These are phyloP conservation scores for Cicer cuneatum DNA, from an alignment of 306 rosid species.

Conservation along the genomic window DNA sequence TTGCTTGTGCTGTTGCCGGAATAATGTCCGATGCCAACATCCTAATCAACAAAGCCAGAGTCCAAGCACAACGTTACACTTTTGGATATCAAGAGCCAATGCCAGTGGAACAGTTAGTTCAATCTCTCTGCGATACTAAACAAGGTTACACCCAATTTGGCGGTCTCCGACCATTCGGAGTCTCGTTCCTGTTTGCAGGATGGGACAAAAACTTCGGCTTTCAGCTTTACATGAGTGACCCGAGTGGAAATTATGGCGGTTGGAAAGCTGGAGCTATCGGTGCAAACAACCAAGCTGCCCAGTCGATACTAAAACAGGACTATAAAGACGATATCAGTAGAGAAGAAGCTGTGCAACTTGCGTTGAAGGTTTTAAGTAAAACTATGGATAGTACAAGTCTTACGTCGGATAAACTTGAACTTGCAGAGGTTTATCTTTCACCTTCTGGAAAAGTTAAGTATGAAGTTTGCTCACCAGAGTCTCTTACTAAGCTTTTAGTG, in stretches of 20 bases:
- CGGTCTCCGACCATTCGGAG: constrained; percentile 58
- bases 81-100: constrained; percentile 59
- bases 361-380: constrained; percentile 58
- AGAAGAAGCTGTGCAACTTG: constrained; percentile 62
- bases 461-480: constrained; percentile 58
- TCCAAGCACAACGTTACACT: constrained; percentile 60
- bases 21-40: constrained; percentile 65
- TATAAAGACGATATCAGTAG: constrained; percentile 59
- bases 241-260: constrained; percentile 63
- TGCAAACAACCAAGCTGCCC: constrained; percentile 59
- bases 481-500: constrained; percentile 53
- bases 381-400: constrained; percentile 62
- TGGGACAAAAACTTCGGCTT: constrained; percentile 63
- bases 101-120: constrained; percentile 63
- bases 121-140: constrained; percentile 61
- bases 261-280: constrained; percentile 66
- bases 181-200: constrained; percentile 59
- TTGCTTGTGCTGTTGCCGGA: constrained; percentile 63
- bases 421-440: constrained; percentile 56
- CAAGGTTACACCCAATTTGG: constrained; percentile 64
- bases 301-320: constrained; percentile 61
- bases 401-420: constrained; percentile 57
- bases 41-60: constrained; percentile 60
- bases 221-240: constrained; percentile 64
- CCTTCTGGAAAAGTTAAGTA: constrained; percentile 60